phyloP scores from a whole-genome alignment of 176 grass and related monocot species.

The Elymus sibiricus region DNA sequence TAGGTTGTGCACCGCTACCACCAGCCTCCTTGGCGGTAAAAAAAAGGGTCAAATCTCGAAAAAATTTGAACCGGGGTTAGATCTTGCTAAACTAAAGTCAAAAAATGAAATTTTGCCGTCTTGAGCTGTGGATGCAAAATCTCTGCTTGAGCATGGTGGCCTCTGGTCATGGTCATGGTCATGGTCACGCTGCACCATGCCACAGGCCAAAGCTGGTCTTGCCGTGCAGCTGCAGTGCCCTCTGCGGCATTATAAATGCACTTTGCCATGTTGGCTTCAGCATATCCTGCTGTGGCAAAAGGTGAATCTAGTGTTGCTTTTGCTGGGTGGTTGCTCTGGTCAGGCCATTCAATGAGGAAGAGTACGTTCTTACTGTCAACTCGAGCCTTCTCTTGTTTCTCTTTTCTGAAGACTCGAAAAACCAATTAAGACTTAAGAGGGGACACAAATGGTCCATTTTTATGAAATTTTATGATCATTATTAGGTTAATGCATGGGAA shows the following conservation, averaged over 20 bases:
- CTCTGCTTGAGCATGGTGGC: neutral
- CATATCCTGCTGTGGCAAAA: constrained; percentile 17
- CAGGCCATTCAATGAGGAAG: neutral
- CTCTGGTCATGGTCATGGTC: neutral
- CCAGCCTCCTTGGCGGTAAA: no score
- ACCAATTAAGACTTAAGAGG: no score
- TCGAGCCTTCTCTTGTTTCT: neutral
- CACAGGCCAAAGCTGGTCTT: constrained; percentile 16
- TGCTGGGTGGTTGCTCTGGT: neutral
- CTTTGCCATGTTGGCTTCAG: constrained; percentile 30
- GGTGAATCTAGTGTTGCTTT: constrained; percentile 5
- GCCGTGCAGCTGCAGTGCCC: neutral
- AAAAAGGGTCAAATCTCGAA: no score
- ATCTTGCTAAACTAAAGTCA: no score
- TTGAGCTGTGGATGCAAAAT: neutral
- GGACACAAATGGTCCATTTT: neutral
- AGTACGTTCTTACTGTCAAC: neutral
- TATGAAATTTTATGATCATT: neutral
- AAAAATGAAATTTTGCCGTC: no score
- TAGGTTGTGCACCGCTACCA: no score
- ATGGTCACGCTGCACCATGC: neutral
- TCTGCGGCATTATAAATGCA: constrained; percentile 10
- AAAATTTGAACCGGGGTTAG: no score
- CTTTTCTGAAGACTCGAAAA: no score
- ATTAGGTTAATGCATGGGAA: neutral